Percentiles rank a stretch among this genome's conserved stretches.
These are phyloP conservation scores for Stenogyne calaminthoides DNA, from an alignment of 305 asterid genomes.

Conservation along the genomic window DNA sequence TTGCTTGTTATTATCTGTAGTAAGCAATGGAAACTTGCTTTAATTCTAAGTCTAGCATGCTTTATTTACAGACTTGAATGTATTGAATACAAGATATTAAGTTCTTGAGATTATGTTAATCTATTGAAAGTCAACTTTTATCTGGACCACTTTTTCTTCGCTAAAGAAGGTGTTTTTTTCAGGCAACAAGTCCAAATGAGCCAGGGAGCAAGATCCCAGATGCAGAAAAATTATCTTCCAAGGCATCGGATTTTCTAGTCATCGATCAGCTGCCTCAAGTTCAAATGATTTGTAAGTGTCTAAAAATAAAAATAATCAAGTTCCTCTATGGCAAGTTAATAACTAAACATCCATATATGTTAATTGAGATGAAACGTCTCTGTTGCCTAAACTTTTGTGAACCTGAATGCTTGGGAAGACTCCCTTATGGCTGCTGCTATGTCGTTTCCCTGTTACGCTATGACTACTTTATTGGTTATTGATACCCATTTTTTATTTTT, in stretches of 20 bases:
- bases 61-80: slow-evolving; percentile 19
- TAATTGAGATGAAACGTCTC: not conserved
- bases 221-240: slow-evolving; percentile 38
- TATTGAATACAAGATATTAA: not conserved
- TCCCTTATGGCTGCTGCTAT: not conserved
- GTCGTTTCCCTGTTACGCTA: not conserved
- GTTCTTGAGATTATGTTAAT: slow-evolving; percentile 11
- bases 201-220: slow-evolving; percentile 52
- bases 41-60: slow-evolving; percentile 17
- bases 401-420: not conserved
- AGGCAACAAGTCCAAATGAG: slow-evolving; percentile 61
- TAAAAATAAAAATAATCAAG: not conserved
- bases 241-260: slow-evolving; percentile 47
- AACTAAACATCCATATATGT: not conserved
- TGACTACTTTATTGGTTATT: not conserved
- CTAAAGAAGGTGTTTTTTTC: slow-evolving; percentile 35
- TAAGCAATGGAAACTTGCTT: slow-evolving; percentile 25
- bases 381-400: not conserved
- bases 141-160: slow-evolving; percentile 21
- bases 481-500: not conserved
- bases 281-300: slow-evolving; percentile 66
- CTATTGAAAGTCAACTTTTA: not conserved
- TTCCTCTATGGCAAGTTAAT: slow-evolving; percentile 19
- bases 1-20: not conserved
- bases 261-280: slow-evolving; percentile 59